Conservation (phyloP, 2,329 filamentous ascomycete species). For the Pseudogymnoascus sp. region DNA sequence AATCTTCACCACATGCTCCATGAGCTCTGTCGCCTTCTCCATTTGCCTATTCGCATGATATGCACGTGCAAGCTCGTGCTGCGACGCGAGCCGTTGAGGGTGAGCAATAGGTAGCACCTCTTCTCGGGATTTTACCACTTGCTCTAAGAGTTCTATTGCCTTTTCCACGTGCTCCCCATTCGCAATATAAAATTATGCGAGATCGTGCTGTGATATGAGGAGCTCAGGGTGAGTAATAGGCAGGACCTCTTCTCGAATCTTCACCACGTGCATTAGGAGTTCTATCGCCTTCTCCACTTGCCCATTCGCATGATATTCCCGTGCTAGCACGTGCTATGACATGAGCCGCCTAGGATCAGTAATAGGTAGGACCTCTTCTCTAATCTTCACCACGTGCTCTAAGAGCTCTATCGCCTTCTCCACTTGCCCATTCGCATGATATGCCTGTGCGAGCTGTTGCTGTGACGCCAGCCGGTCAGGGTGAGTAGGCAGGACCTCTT, state of each 20-base stretch:
- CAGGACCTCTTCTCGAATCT: not conserved
- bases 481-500: not conserved
- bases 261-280: not conserved
- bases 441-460: not conserved
- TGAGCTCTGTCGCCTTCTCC: not conserved
- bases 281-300: not conserved
- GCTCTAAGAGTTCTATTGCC: constrained; percentile 8
- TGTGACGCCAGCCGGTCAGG: not conserved
- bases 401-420: constrained; percentile 9
- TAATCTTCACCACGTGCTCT: not conserved
- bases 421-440: not conserved
- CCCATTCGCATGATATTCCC: not conserved
- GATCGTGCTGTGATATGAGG: not conserved
- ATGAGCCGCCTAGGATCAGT: not conserved
- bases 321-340: not conserved
- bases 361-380: not conserved
- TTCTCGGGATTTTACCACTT: not conserved
- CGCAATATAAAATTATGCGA: not conserved
- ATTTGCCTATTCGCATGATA: not conserved
- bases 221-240: not conserved
- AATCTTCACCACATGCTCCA: not conserved
- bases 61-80: not conserved
- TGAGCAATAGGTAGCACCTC: not conserved
- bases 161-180: not conserved
- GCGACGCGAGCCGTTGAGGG: not conserved